A percentile compares a stretch with the other conserved stretches of the same genome.
Conservation (phyloP, 1,284 basidiomycete genomes). For the Cutaneotrichosporon daszewskae region DNA sequence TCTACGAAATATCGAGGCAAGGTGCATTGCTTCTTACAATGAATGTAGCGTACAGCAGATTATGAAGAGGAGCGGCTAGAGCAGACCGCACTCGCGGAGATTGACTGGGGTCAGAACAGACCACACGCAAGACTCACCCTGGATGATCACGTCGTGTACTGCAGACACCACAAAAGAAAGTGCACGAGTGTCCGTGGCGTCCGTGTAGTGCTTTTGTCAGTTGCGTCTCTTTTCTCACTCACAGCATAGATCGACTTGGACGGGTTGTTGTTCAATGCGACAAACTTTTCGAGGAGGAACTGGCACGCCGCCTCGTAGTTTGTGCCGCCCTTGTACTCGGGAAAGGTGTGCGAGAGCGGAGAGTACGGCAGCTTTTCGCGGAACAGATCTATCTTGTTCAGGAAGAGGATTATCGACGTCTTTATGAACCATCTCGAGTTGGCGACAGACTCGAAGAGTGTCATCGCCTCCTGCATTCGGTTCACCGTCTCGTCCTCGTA, state of each 20-base stretch:
- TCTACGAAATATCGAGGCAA: background rate
- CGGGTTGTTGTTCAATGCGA: slow-evolving; percentile 77
- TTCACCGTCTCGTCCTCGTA: slow-evolving; percentile 91
- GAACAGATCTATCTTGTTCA: slow-evolving; percentile 97
- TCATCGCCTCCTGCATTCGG: slow-evolving; percentile 94
- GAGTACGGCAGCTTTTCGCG: slow-evolving; percentile 85
- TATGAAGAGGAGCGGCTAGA: slow-evolving; percentile 23
- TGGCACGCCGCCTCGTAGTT: slow-evolving; percentile 83
- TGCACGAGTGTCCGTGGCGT: slow-evolving; percentile 53
- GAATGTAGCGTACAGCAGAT: slow-evolving; percentile 13
- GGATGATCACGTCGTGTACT: slow-evolving; percentile 5
- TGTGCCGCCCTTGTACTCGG: slow-evolving; percentile 70
- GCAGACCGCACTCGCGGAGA: slow-evolving; percentile 47
- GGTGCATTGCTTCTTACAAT: slow-evolving; percentile 13
- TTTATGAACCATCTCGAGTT: slow-evolving; percentile 63
- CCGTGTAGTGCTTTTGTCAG: slow-evolving; percentile 46
- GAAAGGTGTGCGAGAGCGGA: slow-evolving; percentile 83
- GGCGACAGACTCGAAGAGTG: slow-evolving; percentile 92
- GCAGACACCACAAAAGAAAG: slow-evolving; percentile 50
- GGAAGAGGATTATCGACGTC: slow-evolving; percentile 56
- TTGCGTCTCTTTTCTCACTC: slow-evolving; percentile 8
- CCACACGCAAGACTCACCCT: background rate
- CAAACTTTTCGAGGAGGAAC: slow-evolving; percentile 79
- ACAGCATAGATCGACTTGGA: slow-evolving; percentile 50
- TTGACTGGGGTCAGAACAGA: slow-evolving; percentile 31